Evolutionary conservation across 2,329 filamentous ascomycete genomes (phyloP).

Genomic region (Microcyclospora tardicrescens): DNA sequence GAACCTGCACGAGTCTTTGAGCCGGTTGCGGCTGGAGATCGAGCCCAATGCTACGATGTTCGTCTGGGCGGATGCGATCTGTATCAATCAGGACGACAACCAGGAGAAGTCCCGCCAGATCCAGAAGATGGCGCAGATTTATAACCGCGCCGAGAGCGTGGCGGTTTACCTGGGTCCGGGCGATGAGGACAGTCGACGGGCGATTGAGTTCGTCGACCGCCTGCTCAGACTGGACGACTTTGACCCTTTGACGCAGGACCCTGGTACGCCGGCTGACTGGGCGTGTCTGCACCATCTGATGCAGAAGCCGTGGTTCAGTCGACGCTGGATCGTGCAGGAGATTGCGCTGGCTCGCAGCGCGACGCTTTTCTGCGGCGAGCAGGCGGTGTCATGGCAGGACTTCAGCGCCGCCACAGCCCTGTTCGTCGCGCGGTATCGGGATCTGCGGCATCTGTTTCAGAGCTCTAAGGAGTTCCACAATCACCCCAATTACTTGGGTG

Average conservation of each 20-base stretch:
- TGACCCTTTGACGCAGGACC: slow-evolving; percentile 2
- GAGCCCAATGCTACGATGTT: background rate
- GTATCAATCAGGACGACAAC: slow-evolving; percentile 12
- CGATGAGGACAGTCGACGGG: slow-evolving; percentile 1
- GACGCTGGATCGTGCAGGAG: slow-evolving; percentile 8
- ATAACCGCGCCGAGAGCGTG: slow-evolving; percentile 10
- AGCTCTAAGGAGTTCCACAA: slow-evolving; percentile 3
- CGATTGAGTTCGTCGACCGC: slow-evolving; percentile 2
- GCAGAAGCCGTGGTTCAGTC: slow-evolving; percentile 9
- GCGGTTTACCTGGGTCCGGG: slow-evolving; percentile 16
- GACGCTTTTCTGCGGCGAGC: slow-evolving; percentile 10
- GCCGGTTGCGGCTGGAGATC: slow-evolving; percentile 1
- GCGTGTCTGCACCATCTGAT: slow-evolving; percentile 5
- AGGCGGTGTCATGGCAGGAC: slow-evolving; percentile 8
- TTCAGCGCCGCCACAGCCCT: slow-evolving; percentile 8
- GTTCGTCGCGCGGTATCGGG: slow-evolving; percentile 3
- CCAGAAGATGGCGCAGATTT: slow-evolving; percentile 13
- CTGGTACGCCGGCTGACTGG: slow-evolving; percentile 1
- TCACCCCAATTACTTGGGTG: slow-evolving; percentile 8
- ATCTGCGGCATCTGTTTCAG: slow-evolving; percentile 6
- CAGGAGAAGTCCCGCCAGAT: slow-evolving; percentile 13
- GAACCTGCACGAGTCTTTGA: slow-evolving; percentile 2
- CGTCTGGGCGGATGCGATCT: slow-evolving; percentile 15
- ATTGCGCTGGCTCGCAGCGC: slow-evolving; percentile 9
- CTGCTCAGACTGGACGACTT: slow-evolving; percentile 3